phyloP scores from a whole-genome alignment of 2,329 filamentous ascomycete species.

The Trichoderma sp. region DNA sequence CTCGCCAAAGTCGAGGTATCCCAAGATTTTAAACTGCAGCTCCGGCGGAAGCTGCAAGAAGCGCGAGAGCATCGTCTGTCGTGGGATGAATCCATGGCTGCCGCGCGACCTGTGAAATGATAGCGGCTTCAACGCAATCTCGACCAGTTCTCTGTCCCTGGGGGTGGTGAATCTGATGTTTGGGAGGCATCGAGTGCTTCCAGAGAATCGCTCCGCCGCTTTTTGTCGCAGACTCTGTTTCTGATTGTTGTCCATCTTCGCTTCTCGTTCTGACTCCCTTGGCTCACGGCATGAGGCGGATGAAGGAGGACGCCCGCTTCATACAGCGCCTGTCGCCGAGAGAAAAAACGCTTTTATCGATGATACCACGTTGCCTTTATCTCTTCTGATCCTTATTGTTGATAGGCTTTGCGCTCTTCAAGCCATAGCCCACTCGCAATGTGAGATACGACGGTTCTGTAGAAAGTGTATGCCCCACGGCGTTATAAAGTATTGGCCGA shows the following conservation, averaged over 20 bases:
- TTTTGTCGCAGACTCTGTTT: neutral
- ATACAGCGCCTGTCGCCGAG: neutral
- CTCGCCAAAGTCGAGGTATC: conserved; percentile 44
- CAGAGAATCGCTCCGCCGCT: neutral
- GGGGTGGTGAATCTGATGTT: neutral
- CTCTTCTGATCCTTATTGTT: neutral
- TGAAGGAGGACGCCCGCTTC: neutral
- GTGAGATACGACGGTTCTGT: neutral
- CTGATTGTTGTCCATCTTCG: neutral
- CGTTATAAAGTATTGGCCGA: neutral
- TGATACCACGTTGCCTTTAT: neutral
- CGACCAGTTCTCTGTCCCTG: neutral
- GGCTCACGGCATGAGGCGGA: neutral
- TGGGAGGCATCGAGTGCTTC: neutral
- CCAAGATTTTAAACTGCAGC: conserved; percentile 44
- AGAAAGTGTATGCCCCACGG: neutral
- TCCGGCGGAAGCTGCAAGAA: conserved; percentile 44
- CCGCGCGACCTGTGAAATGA: neutral
- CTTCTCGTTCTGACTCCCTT: neutral
- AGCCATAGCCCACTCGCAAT: neutral
- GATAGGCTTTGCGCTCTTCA: neutral
- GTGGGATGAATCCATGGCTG: neutral
- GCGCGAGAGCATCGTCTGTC: neutral
- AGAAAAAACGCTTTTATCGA: neutral
- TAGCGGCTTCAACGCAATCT: neutral